Conservation (phyloP, 1,139 yeast species). For the Diutina neorugosa region DNA sequence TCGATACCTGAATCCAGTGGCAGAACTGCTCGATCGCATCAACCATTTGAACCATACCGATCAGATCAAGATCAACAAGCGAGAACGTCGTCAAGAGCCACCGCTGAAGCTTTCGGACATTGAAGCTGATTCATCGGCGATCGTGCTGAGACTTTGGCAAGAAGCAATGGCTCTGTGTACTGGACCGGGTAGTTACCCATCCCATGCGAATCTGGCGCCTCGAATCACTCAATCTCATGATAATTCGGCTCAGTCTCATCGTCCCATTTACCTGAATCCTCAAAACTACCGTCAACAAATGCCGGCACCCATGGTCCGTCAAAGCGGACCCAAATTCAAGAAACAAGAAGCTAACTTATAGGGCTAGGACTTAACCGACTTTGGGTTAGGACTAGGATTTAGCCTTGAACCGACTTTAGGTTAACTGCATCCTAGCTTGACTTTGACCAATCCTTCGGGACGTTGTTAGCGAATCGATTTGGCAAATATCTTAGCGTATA, state of each 20-base stretch:
- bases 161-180: neutral
- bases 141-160: neutral
- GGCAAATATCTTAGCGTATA: too few relatives aligned
- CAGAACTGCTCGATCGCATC: conserved; percentile 44
- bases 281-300: neutral
- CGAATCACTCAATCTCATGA: neutral
- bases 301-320: neutral
- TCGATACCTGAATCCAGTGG: conserved; percentile 57
- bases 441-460: too few relatives aligned
- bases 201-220: neutral
- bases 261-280: neutral
- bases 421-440: too few relatives aligned
- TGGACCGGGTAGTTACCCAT: neutral
- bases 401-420: too few relatives aligned
- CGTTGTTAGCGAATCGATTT: too few relatives aligned
- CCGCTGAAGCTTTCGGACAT: neutral
- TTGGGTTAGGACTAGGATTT: too few relatives aligned
- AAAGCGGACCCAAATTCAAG: neutral
- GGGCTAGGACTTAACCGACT: too few relatives aligned
- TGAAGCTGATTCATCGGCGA: neutral
- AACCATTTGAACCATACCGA: conserved; percentile 8
- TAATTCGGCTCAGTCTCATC: neutral
- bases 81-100: neutral
- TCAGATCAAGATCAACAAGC: conserved; percentile 1
- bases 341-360: neutral